phyloP scores from a whole-genome alignment of 169 alveolate species.

The Nephromyces sp. region DNA sequence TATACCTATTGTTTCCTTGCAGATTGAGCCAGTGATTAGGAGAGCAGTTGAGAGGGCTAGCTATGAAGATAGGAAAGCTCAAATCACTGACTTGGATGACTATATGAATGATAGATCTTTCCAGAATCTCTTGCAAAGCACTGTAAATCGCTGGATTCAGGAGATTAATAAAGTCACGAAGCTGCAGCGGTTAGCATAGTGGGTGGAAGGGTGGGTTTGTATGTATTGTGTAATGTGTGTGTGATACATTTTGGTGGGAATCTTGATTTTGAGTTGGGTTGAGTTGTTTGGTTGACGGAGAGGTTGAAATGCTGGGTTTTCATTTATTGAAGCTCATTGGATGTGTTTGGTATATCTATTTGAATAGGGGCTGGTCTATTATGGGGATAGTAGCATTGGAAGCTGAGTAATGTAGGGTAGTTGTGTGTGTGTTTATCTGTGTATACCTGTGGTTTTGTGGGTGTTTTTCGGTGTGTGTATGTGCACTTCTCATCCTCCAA shows the following conservation, averaged over 20 bases:
- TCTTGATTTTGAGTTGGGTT: constrained; percentile 46
- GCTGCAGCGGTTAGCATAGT: constrained; percentile 34
- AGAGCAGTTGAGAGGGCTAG: constrained; percentile 60
- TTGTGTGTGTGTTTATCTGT: too few species aligned
- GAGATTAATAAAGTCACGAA: constrained; percentile 62
- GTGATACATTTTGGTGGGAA: neutral
- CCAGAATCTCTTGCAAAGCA: constrained; percentile 49
- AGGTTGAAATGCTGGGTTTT: too few species aligned
- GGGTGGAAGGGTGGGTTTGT: neutral
- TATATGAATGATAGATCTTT: constrained; percentile 26
- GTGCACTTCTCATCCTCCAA: too few species aligned
- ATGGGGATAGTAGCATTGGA: too few species aligned
- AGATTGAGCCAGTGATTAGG: constrained; percentile 68
- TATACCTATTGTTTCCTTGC: constrained; percentile 76
- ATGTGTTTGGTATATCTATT: too few species aligned
- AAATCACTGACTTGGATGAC: constrained; percentile 38
- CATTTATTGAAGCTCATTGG: too few species aligned
- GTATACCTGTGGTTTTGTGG: constrained; percentile 58
- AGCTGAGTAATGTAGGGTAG: too few species aligned
- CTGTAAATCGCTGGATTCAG: constrained; percentile 61
- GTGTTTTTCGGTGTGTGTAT: neutral
- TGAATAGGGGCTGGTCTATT: too few species aligned
- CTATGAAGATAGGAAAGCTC: constrained; percentile 6
- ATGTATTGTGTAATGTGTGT: neutral
- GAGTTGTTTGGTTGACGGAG: too few species aligned